Evolutionary conservation across 495 filamentous ascomycete species (phyloP).

Genomic region (Aspergillus conjunctus): DNA sequence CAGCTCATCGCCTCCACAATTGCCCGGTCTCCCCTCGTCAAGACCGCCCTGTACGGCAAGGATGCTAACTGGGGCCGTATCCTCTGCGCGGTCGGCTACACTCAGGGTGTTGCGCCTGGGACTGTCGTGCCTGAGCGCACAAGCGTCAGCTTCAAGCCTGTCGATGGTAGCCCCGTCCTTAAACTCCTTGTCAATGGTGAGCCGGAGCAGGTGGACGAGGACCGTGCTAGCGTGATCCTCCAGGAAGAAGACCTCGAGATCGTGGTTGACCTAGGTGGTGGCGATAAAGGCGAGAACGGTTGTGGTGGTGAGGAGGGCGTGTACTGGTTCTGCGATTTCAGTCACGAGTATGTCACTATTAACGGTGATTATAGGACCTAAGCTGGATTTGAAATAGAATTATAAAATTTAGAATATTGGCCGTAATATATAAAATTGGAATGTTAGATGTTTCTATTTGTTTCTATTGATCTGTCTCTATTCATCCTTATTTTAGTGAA

Average conservation of each 20-base stretch:
- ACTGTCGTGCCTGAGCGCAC: slow-evolving; percentile 78
- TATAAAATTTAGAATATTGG: background rate
- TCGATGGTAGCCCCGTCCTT: slow-evolving; percentile 77
- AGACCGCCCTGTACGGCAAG: slow-evolving; percentile 94
- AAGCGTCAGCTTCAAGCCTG: slow-evolving; percentile 88
- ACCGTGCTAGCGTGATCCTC: slow-evolving; percentile 80
- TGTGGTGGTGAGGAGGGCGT: slow-evolving; percentile 72
- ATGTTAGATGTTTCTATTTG: no score
- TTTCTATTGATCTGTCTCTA: no score
- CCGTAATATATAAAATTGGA: background rate
- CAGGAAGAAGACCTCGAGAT: slow-evolving; percentile 86
- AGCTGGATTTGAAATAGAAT: background rate
- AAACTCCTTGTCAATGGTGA: slow-evolving; percentile 88
- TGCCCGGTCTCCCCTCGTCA: slow-evolving; percentile 91
- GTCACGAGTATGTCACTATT: slow-evolving; percentile 95
- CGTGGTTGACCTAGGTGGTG: slow-evolving; percentile 63
- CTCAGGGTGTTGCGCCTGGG: slow-evolving; percentile 64
- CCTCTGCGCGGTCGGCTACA: slow-evolving; percentile 91
- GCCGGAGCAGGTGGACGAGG: slow-evolving; percentile 90
- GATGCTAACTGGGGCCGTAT: slow-evolving; percentile 99
- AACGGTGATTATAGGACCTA: slow-evolving; percentile 89
- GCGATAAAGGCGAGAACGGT: slow-evolving; percentile 49
- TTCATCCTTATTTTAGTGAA: no score
- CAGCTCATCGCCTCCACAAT: slow-evolving; percentile 80
- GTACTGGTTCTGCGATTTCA: slow-evolving; percentile 97